Percentiles rank a stretch among this genome's conserved stretches.
Evolutionary conservation across 2,329 filamentous ascomycete genomes (phyloP).

Genomic region (Phaeosphaeriaceae sp.): DNA sequence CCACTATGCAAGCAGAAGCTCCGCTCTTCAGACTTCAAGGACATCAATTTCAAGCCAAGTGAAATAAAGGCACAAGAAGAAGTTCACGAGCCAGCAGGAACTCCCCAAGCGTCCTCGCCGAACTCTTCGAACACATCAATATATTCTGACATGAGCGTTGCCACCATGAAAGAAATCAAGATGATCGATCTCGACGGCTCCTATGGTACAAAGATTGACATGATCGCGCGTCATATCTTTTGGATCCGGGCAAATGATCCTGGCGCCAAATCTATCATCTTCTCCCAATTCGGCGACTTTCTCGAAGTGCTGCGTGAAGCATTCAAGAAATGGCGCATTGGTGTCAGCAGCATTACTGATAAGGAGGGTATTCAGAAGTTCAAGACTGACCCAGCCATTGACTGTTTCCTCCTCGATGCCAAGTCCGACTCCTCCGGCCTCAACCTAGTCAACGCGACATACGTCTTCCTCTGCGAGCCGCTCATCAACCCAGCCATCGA

Average conservation of each 20-base stretch:
- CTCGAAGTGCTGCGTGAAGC: constrained; percentile 76
- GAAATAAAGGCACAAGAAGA: constrained; percentile 74
- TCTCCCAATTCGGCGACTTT: constrained; percentile 89
- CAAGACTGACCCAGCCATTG: constrained; percentile 74
- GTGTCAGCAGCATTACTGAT: constrained; percentile 73
- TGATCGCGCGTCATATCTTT: constrained; percentile 72
- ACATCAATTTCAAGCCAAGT: constrained; percentile 82
- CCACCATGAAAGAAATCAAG: constrained; percentile 80
- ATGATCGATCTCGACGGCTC: constrained; percentile 76
- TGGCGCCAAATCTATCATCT: constrained; percentile 90
- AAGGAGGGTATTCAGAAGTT: constrained; percentile 76
- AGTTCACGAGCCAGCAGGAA: constrained; percentile 35
- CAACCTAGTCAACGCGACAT: constrained; percentile 90
- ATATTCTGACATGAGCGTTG: constrained; percentile 77
- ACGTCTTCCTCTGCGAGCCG: constrained; percentile 94
- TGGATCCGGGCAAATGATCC: constrained; percentile 87
- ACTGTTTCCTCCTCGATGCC: constrained; percentile 89
- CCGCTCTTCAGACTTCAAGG: constrained; percentile 73
- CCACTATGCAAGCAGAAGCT: constrained; percentile 83
- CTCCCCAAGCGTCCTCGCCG: constrained; percentile 36
- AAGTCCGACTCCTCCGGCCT: constrained; percentile 87
- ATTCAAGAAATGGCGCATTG: constrained; percentile 75
- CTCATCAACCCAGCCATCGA: constrained; percentile 93
- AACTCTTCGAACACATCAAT: constrained; percentile 59
- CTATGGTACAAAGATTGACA: constrained; percentile 92